Evolutionary conservation across 495 filamentous ascomycete species (phyloP), one percentile per base, ranked within the genome.

Genomic region (Neurospora sp.): DNA sequence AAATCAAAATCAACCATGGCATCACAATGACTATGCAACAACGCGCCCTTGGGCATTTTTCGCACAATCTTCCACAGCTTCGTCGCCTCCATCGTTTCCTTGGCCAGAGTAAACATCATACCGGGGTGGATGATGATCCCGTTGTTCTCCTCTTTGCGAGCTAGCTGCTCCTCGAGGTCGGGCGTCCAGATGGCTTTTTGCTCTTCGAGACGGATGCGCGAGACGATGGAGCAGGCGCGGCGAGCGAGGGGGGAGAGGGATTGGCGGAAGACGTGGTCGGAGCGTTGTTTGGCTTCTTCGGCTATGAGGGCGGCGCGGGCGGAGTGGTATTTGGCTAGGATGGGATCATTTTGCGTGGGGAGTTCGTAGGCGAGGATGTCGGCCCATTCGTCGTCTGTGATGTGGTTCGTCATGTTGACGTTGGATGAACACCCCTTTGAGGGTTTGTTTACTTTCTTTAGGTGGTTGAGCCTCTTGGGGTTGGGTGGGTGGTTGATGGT

Each of bases 1-100:
- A 89, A 95, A 73, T 93, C 91, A 66, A 93, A 86, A 77, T 97
- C 93, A 70, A 96, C 91, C 90, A 97, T 95, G 74, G 93, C 93
- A 79, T 96, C 91, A 71, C 96, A 81, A 82, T 98, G 93, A 8
- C 93, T 92, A 82, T 98, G 94, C 71, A 98, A 81, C 10, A 98
- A 86, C 5, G 92, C 89, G 5, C 96, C 96, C 79, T 99, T 98
- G 27, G 96, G 96, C 92, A 99, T 92, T 59, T 83, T 86, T 69
- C 90, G 86, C 5, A 97, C 88, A 71, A 98, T 96, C 74, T 88
- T 87, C 93, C 94, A 98, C 11, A 97, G 85, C 76, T 90, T 90
- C 7, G 92, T 94, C 75, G 85, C 85, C 79, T 95, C 92, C 89
- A 97, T 94, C 11, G 88, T 85, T 31, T 89, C 86, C 79, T 92